Conservation (phyloP, 805 yeast genomes). For the Yarrowia sp. region DNA sequence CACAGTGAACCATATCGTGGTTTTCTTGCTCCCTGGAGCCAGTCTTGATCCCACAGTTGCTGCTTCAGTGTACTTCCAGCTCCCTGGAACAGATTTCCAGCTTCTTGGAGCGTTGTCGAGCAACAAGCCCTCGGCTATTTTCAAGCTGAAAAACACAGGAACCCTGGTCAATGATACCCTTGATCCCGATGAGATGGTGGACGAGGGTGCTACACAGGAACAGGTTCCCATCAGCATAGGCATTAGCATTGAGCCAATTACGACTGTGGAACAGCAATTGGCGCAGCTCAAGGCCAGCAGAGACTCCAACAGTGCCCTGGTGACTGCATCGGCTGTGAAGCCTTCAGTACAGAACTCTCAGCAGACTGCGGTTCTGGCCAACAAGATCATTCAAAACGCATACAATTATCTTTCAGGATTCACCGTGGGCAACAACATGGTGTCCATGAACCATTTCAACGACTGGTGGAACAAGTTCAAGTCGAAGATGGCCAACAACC, state of each 20-base stretch:
- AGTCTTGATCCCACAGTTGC: constrained; percentile 67
- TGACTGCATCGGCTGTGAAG: constrained; percentile 45
- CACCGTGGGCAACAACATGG: constrained; percentile 77
- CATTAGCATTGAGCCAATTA: constrained; percentile 84
- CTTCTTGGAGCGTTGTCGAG: constrained; percentile 51
- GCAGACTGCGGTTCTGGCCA: constrained; percentile 70
- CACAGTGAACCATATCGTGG: constrained; percentile 75
- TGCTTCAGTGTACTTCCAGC: constrained; percentile 87
- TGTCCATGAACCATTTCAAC: constrained; percentile 85
- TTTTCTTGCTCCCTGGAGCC: constrained; percentile 81
- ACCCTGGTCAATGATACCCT: constrained; percentile 50
- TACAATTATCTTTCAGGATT: constrained; percentile 91
- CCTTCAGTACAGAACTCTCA: constrained; percentile 46
- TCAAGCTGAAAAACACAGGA: constrained; percentile 61
- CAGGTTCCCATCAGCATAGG: constrained; percentile 64
- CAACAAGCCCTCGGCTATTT: constrained; percentile 88
- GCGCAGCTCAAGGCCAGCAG: constrained; percentile 51
- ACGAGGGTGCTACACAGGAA: constrained; percentile 51
- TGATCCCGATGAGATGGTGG: constrained; percentile 66
- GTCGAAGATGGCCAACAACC: constrained; percentile 76
- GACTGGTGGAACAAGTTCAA: constrained; percentile 94
- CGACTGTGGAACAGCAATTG: constrained; percentile 67
- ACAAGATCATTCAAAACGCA: constrained; percentile 88
- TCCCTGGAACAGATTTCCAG: constrained; percentile 61
- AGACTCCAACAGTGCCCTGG: constrained; percentile 47